Evolutionary conservation across 208 protist species (phyloP), one percentile per base, ranked within the genome.

Genomic region (Naegleria lovaniensis): DNA sequence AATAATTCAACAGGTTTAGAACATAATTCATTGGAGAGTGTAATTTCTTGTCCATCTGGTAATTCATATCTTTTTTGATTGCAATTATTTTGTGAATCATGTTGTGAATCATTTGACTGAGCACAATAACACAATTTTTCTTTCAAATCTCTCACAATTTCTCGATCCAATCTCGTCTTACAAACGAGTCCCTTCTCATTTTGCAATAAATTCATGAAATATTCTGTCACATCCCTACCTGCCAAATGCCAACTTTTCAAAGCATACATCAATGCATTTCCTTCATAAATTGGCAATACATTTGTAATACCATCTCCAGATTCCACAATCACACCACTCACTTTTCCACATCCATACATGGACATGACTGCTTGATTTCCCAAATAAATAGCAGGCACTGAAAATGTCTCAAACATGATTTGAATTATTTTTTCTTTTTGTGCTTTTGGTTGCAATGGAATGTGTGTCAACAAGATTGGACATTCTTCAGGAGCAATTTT

Each of bases 111-210:
- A 41, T 95, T 97, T 91, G 98, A 96, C 22, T 85, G 33, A 38
- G 94, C 93, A 33, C 95, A 48, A 90, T 95, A 95, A 90, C 59
- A 67, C 6, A 95, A 86, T 25, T 95, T 95, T 85, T 95, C 94
- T 90, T 95, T 95, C 5, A 97, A 97, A 91, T 97, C 94, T 91
- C 94, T 92, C 7, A 97, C 94, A 29, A 96, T 96, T 91, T 96
- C 96, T 19, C 15, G 51, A 92, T 97, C 96, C 16, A 92, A 95
- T n/a, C n/a, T n/a, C n/a, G n/a, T n/a, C n/a, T n/a, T n/a, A n/a
- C n/a, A n/a, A n/a, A n/a, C n/a, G 94, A 94, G 25, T 95, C 36
- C 95, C 85, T 93, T 97, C 96, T 29, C 93, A 95, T n/a, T n/a
- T n/a, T n/a, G n/a, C 0, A 97, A 91, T 55, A 96, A 93, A 91